Conservation (phyloP, 129 eudicot species). For the Dittrichia graveolens region DNA sequence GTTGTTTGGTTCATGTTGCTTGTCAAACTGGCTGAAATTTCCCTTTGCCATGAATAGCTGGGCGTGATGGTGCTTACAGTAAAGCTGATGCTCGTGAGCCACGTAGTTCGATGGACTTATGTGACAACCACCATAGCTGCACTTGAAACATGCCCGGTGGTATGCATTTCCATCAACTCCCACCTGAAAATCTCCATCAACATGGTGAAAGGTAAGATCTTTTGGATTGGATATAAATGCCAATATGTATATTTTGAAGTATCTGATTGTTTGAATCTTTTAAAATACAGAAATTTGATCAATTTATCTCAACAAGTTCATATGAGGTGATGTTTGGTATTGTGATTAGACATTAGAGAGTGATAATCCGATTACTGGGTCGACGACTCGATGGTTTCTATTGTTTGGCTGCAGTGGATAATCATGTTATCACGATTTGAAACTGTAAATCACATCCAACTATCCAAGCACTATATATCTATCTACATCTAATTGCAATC, state of each 20-base stretch:
- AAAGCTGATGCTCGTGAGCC: slow-evolving; percentile 67
- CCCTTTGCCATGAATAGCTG: slow-evolving; percentile 74
- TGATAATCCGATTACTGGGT: no score
- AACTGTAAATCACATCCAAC: no score
- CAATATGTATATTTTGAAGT: background rate
- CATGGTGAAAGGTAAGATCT: slow-evolving; percentile 8
- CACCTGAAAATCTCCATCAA: slow-evolving; percentile 51
- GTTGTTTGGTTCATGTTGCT: slow-evolving; percentile 37
- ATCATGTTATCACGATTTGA: no score
- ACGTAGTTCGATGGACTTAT: slow-evolving; percentile 69
- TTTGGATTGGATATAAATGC: background rate
- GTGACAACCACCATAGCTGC: slow-evolving; percentile 71
- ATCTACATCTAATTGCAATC: no score
- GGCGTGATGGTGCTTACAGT: slow-evolving; percentile 66
- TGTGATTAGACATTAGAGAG: background rate
- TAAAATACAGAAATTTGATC: background rate
- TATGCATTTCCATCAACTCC: slow-evolving; percentile 63
- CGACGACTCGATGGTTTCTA: no score
- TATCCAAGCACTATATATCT: background rate
- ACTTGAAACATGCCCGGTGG: slow-evolving; percentile 65
- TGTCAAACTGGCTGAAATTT: slow-evolving; percentile 56
- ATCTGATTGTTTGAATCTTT: slow-evolving; percentile 23
- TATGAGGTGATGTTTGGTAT: background rate
- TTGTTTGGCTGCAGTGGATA: no score
- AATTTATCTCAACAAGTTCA: background rate